phyloP scores from a whole-genome alignment of 139 green algal genomes.

The Micromonas commoda region DNA sequence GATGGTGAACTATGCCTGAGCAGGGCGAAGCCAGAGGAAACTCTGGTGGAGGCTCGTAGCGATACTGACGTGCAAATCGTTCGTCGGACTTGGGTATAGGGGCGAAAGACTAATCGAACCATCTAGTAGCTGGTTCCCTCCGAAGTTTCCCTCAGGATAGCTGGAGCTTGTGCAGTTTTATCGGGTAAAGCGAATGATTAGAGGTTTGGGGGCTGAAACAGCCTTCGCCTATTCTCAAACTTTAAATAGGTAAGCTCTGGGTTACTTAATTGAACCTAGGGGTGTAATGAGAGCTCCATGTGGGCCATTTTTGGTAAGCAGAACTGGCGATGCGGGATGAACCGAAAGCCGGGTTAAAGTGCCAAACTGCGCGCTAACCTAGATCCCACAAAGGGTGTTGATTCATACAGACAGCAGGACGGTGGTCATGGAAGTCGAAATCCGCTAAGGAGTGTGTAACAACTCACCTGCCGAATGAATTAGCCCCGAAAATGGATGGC shows the following conservation, averaged over 20 bases:
- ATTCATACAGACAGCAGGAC: constrained; percentile 90
- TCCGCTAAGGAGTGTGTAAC: constrained; percentile 97
- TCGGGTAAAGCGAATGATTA: constrained; percentile 92
- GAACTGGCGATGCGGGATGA: constrained; percentile 93
- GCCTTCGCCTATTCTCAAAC: constrained; percentile 89
- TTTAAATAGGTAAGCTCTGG: constrained; percentile 85
- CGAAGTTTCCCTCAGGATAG: constrained; percentile 91
- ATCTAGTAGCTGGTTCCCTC: constrained; percentile 94
- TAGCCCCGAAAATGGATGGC: constrained; percentile 95
- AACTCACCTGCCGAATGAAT: constrained; percentile 95
- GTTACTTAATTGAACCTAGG: constrained; percentile 77
- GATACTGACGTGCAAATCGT: constrained; percentile 95
- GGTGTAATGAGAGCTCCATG: constrained; percentile 75
- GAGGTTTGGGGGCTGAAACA: constrained; percentile 73
- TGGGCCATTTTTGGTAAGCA: constrained; percentile 95
- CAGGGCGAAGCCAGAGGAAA: constrained; percentile 90
- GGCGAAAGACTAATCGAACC: constrained; percentile 98
- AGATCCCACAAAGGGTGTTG: constrained; percentile 91
- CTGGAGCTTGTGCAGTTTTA: constrained; percentile 76
- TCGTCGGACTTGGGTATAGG: constrained; percentile 94
- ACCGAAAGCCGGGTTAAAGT: constrained; percentile 85
- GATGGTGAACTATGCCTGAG: constrained; percentile 94
- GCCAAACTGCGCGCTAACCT: constrained; percentile 83
- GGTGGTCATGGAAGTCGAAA: constrained; percentile 96
- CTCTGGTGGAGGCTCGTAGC: constrained; percentile 89